phyloP scores from a whole-genome alignment of 768 basidiomycete genomes.

The Boletus speciosus region DNA sequence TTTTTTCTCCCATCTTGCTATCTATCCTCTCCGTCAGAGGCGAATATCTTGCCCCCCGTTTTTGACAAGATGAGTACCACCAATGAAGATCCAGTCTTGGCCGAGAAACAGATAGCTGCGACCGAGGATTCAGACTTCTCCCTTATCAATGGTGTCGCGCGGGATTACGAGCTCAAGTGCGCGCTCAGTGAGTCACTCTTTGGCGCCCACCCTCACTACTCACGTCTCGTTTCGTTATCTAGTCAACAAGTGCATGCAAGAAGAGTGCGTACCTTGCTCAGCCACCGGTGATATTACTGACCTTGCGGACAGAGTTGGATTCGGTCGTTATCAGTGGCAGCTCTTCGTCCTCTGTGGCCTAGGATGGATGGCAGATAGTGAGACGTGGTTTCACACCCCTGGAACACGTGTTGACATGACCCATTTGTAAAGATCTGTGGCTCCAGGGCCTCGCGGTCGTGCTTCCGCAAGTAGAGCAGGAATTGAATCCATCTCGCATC shows the following conservation, averaged over 20 bases:
- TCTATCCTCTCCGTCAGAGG: neutral
- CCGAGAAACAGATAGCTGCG: constrained; percentile 15
- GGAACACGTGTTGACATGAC: constrained; percentile 19
- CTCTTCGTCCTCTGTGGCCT: constrained; percentile 46
- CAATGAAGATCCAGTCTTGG: neutral
- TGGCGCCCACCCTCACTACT: neutral
- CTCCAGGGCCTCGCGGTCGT: constrained; percentile 47
- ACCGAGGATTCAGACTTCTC: constrained; percentile 14
- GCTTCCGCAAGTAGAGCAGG: constrained; percentile 41
- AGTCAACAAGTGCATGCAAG: constrained; percentile 47
- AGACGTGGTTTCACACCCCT: constrained; percentile 15
- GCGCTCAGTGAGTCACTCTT: constrained; percentile 23
- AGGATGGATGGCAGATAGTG: constrained; percentile 51
- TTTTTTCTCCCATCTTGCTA: neutral
- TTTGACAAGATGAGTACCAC: constrained; percentile 5
- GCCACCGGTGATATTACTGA: constrained; percentile 1
- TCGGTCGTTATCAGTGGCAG: constrained; percentile 47
- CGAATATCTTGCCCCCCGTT: neutral
- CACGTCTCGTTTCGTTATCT: neutral
- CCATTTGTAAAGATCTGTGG: constrained; percentile 31
- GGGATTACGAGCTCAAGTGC: constrained; percentile 34
- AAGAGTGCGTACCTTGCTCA: constrained; percentile 34
- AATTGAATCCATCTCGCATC: constrained; percentile 40
- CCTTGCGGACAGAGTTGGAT: constrained; percentile 39
- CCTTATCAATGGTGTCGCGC: constrained; percentile 25